These are phyloP conservation scores for Leccinum glutinopallens DNA, from an alignment of 1,284 basidiomycete genomes.

Conservation along the genomic window DNA sequence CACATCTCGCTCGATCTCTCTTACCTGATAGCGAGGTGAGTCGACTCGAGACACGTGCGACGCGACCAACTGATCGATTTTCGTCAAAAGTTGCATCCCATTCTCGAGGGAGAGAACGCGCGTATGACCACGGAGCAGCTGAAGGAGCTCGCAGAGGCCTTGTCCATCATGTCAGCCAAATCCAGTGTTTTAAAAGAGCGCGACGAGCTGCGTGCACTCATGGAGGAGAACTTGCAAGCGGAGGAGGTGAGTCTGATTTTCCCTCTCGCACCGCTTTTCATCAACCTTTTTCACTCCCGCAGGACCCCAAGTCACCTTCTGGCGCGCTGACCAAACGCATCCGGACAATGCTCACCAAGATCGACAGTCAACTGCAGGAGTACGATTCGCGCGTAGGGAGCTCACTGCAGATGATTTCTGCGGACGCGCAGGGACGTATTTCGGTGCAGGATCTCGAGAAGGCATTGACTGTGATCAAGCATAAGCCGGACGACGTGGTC, in stretches of 20 bases:
- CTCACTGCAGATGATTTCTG: conserved; percentile 59
- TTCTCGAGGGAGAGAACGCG: conserved; percentile 65
- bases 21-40: too few relatives aligned
- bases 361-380: too few relatives aligned
- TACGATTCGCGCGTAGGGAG: too few relatives aligned
- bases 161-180: conserved; percentile 80
- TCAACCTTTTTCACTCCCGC: conserved; percentile 3
- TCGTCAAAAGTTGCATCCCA: conserved; percentile 46
- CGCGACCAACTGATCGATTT: conserved; percentile 1
- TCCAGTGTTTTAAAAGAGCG: conserved; percentile 96
- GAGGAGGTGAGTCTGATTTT: conserved; percentile 62
- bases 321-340: conserved; percentile 88
- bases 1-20: too few relatives aligned
- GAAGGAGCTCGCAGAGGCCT: too few relatives aligned
- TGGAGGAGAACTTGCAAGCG: conserved; percentile 72
- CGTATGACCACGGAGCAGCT: conserved; percentile 80
- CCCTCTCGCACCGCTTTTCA: conserved; percentile 3
- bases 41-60: too few relatives aligned
- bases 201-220: conserved; percentile 74
- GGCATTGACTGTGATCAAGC: conserved; percentile 92
- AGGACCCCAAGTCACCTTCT: conserved; percentile 76
- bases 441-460: conserved; percentile 89
- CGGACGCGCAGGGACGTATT: conserved; percentile 91
- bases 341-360: conserved; percentile 90
- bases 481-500: conserved; percentile 90